Conservation (phyloP, 208 protist species). For the Spironucleus salmonicida region DNA sequence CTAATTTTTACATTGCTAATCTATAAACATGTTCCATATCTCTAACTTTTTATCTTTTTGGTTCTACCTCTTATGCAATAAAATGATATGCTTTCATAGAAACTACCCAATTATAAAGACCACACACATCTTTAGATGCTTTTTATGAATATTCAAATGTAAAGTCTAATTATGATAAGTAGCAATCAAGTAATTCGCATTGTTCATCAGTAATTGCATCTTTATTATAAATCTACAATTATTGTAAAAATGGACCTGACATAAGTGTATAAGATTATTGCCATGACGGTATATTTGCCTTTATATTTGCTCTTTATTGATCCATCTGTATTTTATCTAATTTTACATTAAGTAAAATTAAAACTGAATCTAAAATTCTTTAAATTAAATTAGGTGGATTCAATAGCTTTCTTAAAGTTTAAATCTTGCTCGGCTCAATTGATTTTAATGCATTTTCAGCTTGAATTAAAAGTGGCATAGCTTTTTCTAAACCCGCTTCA, state of each 20-base stretch:
- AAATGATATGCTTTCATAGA: constrained; percentile 86
- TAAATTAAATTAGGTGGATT: constrained; percentile 83
- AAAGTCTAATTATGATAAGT: constrained; percentile 79
- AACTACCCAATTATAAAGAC: constrained; percentile 77
- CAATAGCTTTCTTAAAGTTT: constrained; percentile 66
- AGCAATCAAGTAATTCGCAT: constrained; percentile 83
- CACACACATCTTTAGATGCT: constrained; percentile 48
- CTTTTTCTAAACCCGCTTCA: constrained; percentile 73
- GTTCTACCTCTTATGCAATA: constrained; percentile 78
- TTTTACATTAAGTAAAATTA: constrained; percentile 54
- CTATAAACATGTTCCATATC: constrained; percentile 42
- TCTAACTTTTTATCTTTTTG: constrained; percentile 65
- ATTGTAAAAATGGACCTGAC: constrained; percentile 49
- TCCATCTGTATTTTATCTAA: constrained; percentile 30
- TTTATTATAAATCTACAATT: constrained; percentile 51
- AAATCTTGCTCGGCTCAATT: constrained; percentile 70
- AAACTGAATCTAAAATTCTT: constrained; percentile 85
- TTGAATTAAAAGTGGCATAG: constrained; percentile 68
- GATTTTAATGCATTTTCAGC: constrained; percentile 74
- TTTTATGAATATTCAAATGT: constrained; percentile 65
- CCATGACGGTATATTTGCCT: constrained; percentile 45
- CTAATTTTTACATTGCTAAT: constrained; percentile 48
- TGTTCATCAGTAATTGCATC: constrained; percentile 92
- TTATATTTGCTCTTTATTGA: too few species aligned
- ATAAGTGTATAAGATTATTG: constrained; percentile 44